A percentile compares a stretch with the other conserved stretches of the same genome.
These are phyloP conservation scores for Ananas comosus DNA, from an alignment of 176 grass and related monocot genomes.

Conservation along the genomic window DNA sequence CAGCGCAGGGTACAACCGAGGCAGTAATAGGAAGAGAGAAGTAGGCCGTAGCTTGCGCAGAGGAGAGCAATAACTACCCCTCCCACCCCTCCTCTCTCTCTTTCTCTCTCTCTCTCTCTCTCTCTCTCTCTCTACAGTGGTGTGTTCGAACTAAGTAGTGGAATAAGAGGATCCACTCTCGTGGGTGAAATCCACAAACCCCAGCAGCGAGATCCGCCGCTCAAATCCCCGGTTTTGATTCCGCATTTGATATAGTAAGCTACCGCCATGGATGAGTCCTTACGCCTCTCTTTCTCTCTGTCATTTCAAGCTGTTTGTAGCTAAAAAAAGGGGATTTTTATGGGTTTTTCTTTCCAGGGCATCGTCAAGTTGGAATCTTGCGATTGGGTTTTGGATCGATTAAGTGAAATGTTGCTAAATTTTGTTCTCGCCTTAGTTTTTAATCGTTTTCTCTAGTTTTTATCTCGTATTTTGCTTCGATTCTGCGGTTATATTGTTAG, in stretches of 20 bases:
- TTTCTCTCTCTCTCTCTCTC: not conserved
- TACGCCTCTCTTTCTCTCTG: not conserved
- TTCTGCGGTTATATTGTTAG: too few species aligned
- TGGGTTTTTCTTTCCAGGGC: not conserved
- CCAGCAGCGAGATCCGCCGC: constrained; percentile 8
- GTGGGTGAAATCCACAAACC: not conserved
- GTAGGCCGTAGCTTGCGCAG: not conserved
- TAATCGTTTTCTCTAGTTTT: too few species aligned
- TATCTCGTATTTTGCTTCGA: too few species aligned
- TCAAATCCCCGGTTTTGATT: not conserved
- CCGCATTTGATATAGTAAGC: constrained; percentile 1
- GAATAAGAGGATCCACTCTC: not conserved
- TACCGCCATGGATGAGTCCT: not conserved
- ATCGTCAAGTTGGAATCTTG: not conserved
- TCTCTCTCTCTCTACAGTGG: constrained; percentile 10
- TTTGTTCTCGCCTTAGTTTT: too few species aligned
- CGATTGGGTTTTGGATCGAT: too few species aligned
- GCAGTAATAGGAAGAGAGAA: constrained; percentile 6
- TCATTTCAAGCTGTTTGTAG: not conserved
- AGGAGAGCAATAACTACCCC: constrained; percentile 27
- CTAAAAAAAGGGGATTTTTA: not conserved
- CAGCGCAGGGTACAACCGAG: not conserved
- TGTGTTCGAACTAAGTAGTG: not conserved
- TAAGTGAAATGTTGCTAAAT: too few species aligned
- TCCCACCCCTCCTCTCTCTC: not conserved